Conservation (phyloP, 2,329 filamentous ascomycete genomes). For the Apiospora aurea region DNA sequence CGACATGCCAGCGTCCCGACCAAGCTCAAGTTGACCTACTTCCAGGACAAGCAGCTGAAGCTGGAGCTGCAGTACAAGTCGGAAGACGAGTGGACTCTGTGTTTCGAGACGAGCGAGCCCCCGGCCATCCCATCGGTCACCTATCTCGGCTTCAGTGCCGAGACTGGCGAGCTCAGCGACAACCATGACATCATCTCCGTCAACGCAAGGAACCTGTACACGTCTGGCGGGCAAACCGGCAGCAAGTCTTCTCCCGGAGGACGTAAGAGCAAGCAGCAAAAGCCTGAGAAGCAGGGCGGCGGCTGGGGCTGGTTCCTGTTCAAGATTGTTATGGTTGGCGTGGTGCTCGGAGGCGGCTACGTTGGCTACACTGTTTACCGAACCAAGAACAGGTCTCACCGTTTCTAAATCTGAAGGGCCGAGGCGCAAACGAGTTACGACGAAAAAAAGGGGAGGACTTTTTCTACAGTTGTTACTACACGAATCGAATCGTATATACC, state of each 20-base stretch:
- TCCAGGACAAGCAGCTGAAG: constrained; percentile 91
- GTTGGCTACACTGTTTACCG: constrained; percentile 87
- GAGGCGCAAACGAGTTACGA: constrained; percentile 26
- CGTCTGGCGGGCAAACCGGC: constrained; percentile 56
- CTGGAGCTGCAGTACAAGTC: constrained; percentile 94
- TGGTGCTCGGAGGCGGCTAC: constrained; percentile 76
- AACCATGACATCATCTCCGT: constrained; percentile 97
- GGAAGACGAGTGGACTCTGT: constrained; percentile 86
- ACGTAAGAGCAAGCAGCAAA: constrained; percentile 47
- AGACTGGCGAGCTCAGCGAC: constrained; percentile 95
- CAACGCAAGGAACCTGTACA: constrained; percentile 87
- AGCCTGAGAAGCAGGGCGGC: constrained; percentile 51
- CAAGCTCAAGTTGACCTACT: constrained; percentile 90
- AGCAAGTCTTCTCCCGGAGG: constrained; percentile 47
- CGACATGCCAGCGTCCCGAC: constrained; percentile 81
- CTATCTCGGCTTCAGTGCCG: constrained; percentile 80
- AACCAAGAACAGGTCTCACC: constrained; percentile 64
- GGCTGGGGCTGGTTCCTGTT: constrained; percentile 72
- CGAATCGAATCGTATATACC: constrained; percentile 14
- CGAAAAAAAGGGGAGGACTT: background rate
- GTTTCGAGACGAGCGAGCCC: constrained; percentile 77
- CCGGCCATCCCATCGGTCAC: constrained; percentile 80
- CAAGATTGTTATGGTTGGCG: constrained; percentile 81
- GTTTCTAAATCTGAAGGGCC: constrained; percentile 51
- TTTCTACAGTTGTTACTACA: constrained; percentile 18